Base-by-base conservation (phyloP, 192 early-diverging fungal genomes). In the Podila epigama region DNA sequence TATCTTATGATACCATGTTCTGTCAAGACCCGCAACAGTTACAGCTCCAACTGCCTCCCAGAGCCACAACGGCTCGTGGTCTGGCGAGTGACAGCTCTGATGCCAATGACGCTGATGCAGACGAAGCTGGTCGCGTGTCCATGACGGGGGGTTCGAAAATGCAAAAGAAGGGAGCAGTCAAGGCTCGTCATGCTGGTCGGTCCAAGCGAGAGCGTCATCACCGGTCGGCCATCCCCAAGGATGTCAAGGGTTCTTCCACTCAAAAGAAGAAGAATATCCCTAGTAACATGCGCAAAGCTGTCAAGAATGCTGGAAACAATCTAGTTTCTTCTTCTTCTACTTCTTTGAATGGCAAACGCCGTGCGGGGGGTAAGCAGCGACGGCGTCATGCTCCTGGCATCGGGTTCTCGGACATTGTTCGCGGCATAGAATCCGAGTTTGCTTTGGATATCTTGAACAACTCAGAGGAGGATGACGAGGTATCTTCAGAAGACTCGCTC, bases 341-440 rank as follows among this genome's bases (percentile, higher is more conserved):
- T n/a, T n/a, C n/a, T n/a, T n/a, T n/a, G n/a, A 11, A 22, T 20
- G 9, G 18, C 39, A 13, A 29, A 16, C 36, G 32, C 1, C 63
- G 48, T 4, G 29, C 1, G 27, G 9, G 22, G 16, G 32, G 27
- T 28, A 51, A 36, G 11, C 44, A 29, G 25, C 39, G 12, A 22
- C 48, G 2, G 0, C 41, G 11, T 3, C 59, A 63, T 20, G 56
- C 62, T 13, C 42, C 50, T 35, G 58, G 33, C 2, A 51, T 60
- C 16, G 29, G 50, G 36, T 51, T 73, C n/a, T 55, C 57, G 25
- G 70, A 73, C 32, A 22, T 66, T 50, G 51, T 66, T 34, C 33
- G 53, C 1, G 41, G 64, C 5, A 55, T 75, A 13, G 70, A 66
- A 31, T 27, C 69, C 18, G 61, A 71, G 42, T 73, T 73, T 40